Conservation (phyloP, 176 grass and related monocot species). For the Panicum miliaceum region DNA sequence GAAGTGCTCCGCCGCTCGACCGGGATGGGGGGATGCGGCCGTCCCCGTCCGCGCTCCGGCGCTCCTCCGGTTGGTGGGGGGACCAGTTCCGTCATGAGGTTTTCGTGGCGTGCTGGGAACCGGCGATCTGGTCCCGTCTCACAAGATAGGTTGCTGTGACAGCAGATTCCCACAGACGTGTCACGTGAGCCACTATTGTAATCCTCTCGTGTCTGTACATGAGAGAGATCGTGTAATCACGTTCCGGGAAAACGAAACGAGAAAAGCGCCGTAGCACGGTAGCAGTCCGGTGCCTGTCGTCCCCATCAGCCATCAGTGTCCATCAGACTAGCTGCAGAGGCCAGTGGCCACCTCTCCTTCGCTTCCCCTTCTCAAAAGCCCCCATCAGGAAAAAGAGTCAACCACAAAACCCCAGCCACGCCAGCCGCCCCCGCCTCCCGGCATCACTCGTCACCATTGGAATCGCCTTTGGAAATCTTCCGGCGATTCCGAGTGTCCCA, state of each 20-base stretch:
- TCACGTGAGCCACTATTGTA: background rate
- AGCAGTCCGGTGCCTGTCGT: no score
- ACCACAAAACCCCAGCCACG: conserved; percentile 6
- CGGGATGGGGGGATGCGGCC: background rate
- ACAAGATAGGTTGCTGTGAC: background rate
- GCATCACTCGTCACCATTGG: background rate
- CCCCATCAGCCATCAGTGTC: no score
- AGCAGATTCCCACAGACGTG: background rate
- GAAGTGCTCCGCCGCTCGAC: background rate
- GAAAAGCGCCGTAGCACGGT: no score
- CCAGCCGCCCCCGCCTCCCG: background rate
- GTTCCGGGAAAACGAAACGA: background rate
- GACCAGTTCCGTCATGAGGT: background rate
- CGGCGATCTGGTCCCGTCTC: background rate
- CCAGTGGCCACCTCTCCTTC: background rate
- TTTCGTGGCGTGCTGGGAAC: background rate
- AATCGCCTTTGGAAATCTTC: background rate
- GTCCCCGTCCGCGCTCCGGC: conserved; percentile 4
- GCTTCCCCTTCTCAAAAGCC: background rate
- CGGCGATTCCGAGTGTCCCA: background rate
- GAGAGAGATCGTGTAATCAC: background rate
- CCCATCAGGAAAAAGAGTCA: background rate
- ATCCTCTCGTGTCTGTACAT: background rate
- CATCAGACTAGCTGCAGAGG: background rate
- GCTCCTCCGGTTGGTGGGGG: background rate